Base-by-base conservation (phyloP, 176 grass and related monocot genomes). In the Oryza longistaminata region DNA sequence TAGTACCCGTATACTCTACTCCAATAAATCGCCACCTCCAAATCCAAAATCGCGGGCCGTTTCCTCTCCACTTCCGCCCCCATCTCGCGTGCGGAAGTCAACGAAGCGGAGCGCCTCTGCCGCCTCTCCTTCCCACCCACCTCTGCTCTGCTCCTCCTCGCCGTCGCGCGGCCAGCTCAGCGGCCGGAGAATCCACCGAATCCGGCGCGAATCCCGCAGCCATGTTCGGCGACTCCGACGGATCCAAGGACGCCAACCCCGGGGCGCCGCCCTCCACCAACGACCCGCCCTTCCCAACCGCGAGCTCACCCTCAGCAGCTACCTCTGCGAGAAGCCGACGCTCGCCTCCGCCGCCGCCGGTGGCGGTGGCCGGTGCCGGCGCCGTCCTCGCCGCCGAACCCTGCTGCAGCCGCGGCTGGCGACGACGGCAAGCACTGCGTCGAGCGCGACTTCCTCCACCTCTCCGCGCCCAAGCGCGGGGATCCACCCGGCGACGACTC, bases 241-340 rank as follows among this genome's bases (percentile, higher is more conserved):
- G 85, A 91, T 91, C 89, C 81, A 91, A 91, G 89, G 89, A 90
- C 42, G 49, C 70, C 74, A 66, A 65, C 80, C 35, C 85, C 42
- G 49, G n/a, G 60, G 69, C 81, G 85, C 48, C 69, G 26, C 48
- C 34, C 8, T 17, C 88, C 89, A 49, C 6, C 66, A 9, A 67
- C 16, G 85, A 85, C 19, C 71, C 82, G 70, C 43, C 85, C 71
- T 91, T 91, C 85, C 85, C 81, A 91, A 88, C 81, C 76, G 89
- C 64, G 89, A 91, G 89, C 89, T 91, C 76, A 91, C 89, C 76
- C 89, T 91, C 89, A 91, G 89, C 89, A 91, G 89, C 85, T 91
- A 91, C 81, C 89, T 91, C 81, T 91, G 89, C 89, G 89, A 91
- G 50, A 91, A 91, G 81, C 70, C 75, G 22, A 71, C 89, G 49